A percentile compares a stretch with the other conserved stretches of the same genome.
Evolutionary conservation across 306 rosid species (phyloP).

Genomic region (Lathyrus aphaca): DNA sequence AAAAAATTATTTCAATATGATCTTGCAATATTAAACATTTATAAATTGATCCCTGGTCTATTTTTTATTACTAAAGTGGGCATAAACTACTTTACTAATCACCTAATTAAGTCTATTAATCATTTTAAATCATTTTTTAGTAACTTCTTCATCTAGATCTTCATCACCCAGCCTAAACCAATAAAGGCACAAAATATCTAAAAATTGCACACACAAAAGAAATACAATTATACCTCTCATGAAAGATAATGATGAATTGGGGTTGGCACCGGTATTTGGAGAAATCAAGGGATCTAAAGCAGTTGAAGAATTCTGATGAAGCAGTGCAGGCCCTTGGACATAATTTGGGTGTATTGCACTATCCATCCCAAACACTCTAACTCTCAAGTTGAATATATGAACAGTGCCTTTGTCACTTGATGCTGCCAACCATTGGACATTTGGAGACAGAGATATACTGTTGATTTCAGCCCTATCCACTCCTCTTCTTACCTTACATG

Average conservation of each 20-base stretch:
- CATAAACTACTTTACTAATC: no score
- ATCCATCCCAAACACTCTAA: slow-evolving; percentile 76
- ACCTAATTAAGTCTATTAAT: no score
- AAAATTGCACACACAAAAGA: slow-evolving; percentile 10
- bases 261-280: slow-evolving; percentile 73
- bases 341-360: slow-evolving; percentile 46
- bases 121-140: no score
- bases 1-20: no score
- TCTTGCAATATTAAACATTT: no score
- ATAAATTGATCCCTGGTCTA: no score
- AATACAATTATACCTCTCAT: slow-evolving; percentile 71
- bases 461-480: slow-evolving; percentile 86
- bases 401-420: slow-evolving; percentile 96
- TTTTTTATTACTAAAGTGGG: no score
- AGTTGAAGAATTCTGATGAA: slow-evolving; percentile 77
- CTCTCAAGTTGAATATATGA: slow-evolving; percentile 86
- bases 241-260: slow-evolving; percentile 85
- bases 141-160: no score
- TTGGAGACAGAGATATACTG: slow-evolving; percentile 80
- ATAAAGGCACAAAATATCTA: slow-evolving; percentile 12
- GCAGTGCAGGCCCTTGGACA: slow-evolving; percentile 56
- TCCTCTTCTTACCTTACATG: slow-evolving; percentile 85
- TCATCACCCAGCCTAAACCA: no score
- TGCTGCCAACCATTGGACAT: slow-evolving; percentile 93
- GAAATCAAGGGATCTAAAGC: slow-evolving; percentile 79